Percentiles rank a stretch among this genome's conserved stretches.
Conservation (phyloP, 2,329 filamentous ascomycete species). For the Sordariomycetes sp. region DNA sequence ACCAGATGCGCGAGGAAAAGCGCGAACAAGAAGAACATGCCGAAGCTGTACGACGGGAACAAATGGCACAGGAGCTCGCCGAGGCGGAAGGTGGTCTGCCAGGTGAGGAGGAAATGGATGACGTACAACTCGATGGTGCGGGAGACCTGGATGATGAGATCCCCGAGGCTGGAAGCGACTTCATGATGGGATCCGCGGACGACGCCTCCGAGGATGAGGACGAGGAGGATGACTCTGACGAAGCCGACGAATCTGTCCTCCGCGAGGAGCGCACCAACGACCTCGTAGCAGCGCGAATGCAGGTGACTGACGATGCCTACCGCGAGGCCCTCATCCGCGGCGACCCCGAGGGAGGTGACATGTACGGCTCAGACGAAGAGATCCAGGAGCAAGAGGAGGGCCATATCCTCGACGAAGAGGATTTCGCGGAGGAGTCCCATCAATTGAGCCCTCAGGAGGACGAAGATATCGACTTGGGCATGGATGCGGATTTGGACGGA, state of each 20-base stretch:
- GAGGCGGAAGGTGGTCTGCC: constrained; percentile 46
- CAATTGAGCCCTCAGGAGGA: too few relatives aligned
- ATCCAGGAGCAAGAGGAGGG: constrained; percentile 44
- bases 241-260: constrained; percentile 23
- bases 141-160: constrained; percentile 66
- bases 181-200: constrained; percentile 32
- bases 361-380: constrained; percentile 45
- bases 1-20: constrained; percentile 83
- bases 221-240: constrained; percentile 27
- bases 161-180: constrained; percentile 54
- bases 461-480: constrained; percentile 21
- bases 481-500: constrained; percentile 63
- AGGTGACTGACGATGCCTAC: constrained; percentile 52
- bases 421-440: constrained; percentile 35
- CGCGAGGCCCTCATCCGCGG: constrained; percentile 47
- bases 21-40: constrained; percentile 82
- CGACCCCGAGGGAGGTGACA: constrained; percentile 34
- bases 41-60: constrained; percentile 62
- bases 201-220: constrained; percentile 32
- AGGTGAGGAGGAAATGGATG: constrained; percentile 38
- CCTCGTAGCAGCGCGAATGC: constrained; percentile 40
- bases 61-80: constrained; percentile 64
- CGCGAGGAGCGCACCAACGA: constrained; percentile 36
- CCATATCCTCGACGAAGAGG: constrained; percentile 56
- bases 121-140: constrained; percentile 45